phyloP scores from a whole-genome alignment of 306 rosid species.

The Abrus pulchellus region DNA sequence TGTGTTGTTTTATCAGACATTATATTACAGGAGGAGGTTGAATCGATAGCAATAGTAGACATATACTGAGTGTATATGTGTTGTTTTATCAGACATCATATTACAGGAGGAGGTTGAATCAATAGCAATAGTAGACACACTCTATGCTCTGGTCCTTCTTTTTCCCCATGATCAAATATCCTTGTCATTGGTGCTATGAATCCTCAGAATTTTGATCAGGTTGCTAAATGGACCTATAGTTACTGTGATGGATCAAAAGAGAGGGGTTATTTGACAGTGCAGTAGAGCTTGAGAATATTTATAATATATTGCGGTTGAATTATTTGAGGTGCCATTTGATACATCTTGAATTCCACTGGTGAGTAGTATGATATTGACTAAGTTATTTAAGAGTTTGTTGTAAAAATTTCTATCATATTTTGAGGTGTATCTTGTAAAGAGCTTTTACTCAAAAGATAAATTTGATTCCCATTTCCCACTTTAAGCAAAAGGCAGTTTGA shows the following conservation, averaged over 20 bases:
- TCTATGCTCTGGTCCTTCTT: not conserved
- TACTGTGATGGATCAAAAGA: not conserved
- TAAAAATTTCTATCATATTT: not conserved
- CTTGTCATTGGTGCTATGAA: not conserved
- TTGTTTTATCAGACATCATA: not conserved
- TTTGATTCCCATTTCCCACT: not conserved
- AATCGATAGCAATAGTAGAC: too few relatives aligned
- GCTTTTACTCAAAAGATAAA: not conserved
- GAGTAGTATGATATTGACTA: not conserved
- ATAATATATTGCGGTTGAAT: not conserved
- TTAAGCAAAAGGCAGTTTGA: not conserved
- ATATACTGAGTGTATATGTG: not conserved
- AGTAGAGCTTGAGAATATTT: conserved; percentile 6
- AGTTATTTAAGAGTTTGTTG: not conserved
- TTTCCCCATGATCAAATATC: not conserved
- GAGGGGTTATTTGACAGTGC: not conserved
- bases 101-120: too few relatives aligned
- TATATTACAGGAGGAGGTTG: not conserved
- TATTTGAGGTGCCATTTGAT: not conserved
- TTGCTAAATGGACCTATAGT: not conserved
- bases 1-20: conserved; percentile 4
- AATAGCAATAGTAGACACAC: too few relatives aligned
- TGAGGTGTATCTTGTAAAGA: not conserved
- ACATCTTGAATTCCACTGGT: not conserved
- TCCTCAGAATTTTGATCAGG: conserved; percentile 2